These are phyloP conservation scores for Paecilomyces sp. DNA, from an alignment of 2,329 filamentous ascomycete genomes.

Conservation along the genomic window DNA sequence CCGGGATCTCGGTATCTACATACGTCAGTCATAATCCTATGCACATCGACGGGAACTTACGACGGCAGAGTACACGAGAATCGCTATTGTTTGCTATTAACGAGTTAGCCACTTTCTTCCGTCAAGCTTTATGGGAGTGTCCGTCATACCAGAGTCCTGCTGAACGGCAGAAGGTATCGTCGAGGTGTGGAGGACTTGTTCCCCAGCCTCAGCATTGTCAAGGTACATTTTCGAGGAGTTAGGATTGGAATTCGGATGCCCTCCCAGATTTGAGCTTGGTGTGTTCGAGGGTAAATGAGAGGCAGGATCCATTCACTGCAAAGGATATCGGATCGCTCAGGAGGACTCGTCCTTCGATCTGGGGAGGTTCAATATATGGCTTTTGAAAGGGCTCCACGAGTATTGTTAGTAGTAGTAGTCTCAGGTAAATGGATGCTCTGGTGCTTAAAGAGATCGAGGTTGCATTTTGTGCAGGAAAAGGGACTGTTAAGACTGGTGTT, in stretches of 20 bases:
- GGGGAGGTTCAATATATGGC: not conserved
- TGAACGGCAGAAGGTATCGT: not conserved
- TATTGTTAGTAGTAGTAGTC: not conserved
- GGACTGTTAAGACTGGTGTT: not conserved
- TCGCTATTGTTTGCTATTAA: not conserved
- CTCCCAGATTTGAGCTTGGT: not conserved
- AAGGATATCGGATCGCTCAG: not conserved
- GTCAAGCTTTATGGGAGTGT: not conserved
- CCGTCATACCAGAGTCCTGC: not conserved
- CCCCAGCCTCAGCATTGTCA: not conserved
- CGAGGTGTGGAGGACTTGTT: not conserved
- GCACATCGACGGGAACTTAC: not conserved
- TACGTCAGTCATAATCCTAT: not conserved
- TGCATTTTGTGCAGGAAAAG: not conserved
- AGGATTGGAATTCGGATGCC: not conserved
- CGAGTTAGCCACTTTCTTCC: not conserved
- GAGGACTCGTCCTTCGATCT: not conserved
- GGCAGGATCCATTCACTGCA: not conserved
- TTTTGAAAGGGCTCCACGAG: not conserved
- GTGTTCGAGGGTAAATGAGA: not conserved
- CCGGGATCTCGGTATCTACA: slow-evolving; percentile 7
- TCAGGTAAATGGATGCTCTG: not conserved
- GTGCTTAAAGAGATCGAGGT: not conserved
- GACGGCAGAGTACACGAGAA: not conserved
- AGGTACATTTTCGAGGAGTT: not conserved